A percentile compares a stretch with the other conserved stretches of the same genome.
Evolutionary conservation across 768 basidiomycete genomes (phyloP).

Genomic region (Kwoniella heveanensis): DNA sequence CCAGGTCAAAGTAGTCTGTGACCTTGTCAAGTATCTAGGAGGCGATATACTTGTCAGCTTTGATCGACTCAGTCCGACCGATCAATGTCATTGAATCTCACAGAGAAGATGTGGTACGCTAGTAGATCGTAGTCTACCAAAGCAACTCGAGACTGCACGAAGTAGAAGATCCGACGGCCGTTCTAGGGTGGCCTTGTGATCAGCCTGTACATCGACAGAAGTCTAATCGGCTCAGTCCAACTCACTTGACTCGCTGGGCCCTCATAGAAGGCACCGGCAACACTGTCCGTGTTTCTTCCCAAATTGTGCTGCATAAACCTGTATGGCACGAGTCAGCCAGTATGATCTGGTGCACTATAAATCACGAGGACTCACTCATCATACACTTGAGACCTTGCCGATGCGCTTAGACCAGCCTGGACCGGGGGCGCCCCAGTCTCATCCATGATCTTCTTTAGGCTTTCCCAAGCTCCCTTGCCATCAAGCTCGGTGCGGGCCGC

Average conservation of each 20-base stretch:
- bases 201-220: no score
- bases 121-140: slow-evolving; percentile 46
- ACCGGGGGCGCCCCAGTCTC: slow-evolving; percentile 33
- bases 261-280: slow-evolving; percentile 45
- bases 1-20: slow-evolving; percentile 42
- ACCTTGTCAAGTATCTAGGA: slow-evolving; percentile 41
- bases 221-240: neutral
- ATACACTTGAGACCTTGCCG: slow-evolving; percentile 36
- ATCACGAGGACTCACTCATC: slow-evolving; percentile 40
- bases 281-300: slow-evolving; percentile 38
- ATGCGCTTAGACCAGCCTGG: slow-evolving; percentile 21
- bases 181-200: no score
- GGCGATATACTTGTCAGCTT: slow-evolving; percentile 5
- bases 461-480: slow-evolving; percentile 27
- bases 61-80: neutral
- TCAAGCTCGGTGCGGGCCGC: slow-evolving; percentile 31
- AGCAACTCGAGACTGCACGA: slow-evolving; percentile 35
- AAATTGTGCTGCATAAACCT: slow-evolving; percentile 49
- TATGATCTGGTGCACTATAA: neutral
- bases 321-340: neutral
- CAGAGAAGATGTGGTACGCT: slow-evolving; percentile 43
- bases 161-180: slow-evolving; percentile 47
- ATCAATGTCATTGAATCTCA: slow-evolving; percentile 11
- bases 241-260: slow-evolving; percentile 48
- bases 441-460: slow-evolving; percentile 32